Conservation (phyloP, 2,329 filamentous ascomycete species). For the Sodiomyces alkalinus region DNA sequence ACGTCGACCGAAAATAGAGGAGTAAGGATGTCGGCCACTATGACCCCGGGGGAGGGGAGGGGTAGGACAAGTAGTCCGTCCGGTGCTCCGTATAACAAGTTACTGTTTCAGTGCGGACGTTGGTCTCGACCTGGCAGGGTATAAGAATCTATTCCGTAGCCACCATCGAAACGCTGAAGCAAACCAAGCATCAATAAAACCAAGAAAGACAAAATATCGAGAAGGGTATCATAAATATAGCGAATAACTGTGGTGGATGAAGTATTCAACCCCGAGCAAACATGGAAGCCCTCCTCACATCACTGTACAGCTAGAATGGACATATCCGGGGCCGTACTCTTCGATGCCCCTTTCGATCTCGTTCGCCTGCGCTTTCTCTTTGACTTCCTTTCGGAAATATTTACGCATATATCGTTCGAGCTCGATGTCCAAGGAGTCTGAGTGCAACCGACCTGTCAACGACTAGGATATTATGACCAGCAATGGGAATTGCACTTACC, state of each 20-base stretch:
- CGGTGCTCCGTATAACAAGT: too few relatives aligned
- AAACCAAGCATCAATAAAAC: background rate
- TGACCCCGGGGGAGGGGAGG: too few relatives aligned
- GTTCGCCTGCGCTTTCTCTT: constrained; percentile 53
- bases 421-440: constrained; percentile 54
- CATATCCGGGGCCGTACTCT: constrained; percentile 52
- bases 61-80: too few relatives aligned
- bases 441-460: too few relatives aligned
- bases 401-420: constrained; percentile 55
- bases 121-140: too few relatives aligned
- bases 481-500: constrained; percentile 29
- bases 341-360: constrained; percentile 62
- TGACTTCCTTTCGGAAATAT: constrained; percentile 60
- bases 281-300: constrained; percentile 42
- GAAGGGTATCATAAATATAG: constrained; percentile 1
- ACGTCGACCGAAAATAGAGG: too few relatives aligned
- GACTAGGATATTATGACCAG: too few relatives aligned
- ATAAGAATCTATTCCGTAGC: background rate
- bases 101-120: too few relatives aligned
- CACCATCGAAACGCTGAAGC: background rate
- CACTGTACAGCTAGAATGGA: constrained; percentile 38
- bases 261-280: background rate
- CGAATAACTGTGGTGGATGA: background rate
- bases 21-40: too few relatives aligned
- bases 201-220: background rate